Conservation (phyloP, 2,329 filamentous ascomycete genomes). For the Reticulascus tulasneorum region DNA sequence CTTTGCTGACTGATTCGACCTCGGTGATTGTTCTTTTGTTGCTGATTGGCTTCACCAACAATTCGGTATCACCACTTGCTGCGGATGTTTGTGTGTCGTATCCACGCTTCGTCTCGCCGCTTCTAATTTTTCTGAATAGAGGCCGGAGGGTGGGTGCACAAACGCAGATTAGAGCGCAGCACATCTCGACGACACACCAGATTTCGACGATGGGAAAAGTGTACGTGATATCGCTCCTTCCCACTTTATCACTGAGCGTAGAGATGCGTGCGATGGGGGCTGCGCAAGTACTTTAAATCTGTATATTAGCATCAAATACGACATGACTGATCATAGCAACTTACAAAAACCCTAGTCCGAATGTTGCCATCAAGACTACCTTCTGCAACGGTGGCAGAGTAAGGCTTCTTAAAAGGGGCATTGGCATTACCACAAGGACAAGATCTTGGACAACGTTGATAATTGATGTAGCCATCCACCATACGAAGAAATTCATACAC, state of each 20-base stretch:
- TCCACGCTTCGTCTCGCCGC: too few species aligned
- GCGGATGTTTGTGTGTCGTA: too few species aligned
- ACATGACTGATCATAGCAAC: background rate
- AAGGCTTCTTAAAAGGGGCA: conserved; percentile 18
- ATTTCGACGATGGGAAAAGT: conserved; percentile 22
- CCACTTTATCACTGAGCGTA: conserved; percentile 22
- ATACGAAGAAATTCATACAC: conserved; percentile 21
- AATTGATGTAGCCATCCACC: conserved; percentile 23
- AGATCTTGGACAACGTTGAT: conserved; percentile 23
- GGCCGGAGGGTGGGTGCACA: conserved; percentile 34
- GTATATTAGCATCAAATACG: background rate
- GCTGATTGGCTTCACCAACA: too few species aligned
- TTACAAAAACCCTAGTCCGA: conserved; percentile 22
- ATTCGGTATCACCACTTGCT: too few species aligned
- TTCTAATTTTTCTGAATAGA: too few species aligned
- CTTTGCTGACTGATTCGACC: too few species aligned
- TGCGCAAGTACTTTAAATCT: conserved; percentile 20
- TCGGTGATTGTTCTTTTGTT: too few species aligned
- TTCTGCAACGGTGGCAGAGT: conserved; percentile 17
- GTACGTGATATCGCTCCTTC: conserved; percentile 26
- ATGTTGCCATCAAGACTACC: conserved; percentile 15
- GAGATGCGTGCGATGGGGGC: conserved; percentile 25
- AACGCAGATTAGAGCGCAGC: conserved; percentile 33
- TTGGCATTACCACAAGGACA: conserved; percentile 18
- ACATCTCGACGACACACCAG: conserved; percentile 36